Conservation (phyloP, 2,329 filamentous ascomycete species). For the Penicillium occitanis region DNA sequence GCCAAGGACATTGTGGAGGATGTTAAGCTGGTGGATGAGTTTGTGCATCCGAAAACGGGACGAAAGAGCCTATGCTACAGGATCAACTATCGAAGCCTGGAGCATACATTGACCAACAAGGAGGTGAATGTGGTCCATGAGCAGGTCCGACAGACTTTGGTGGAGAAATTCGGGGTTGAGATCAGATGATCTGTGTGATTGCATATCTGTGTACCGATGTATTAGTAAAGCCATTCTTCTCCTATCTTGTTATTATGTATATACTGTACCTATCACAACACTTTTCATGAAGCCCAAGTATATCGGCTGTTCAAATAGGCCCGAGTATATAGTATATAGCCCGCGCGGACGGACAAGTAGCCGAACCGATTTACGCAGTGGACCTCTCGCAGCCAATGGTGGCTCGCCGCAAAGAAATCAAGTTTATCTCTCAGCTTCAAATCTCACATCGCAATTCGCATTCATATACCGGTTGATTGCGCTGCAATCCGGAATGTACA, state of each 20-base stretch:
- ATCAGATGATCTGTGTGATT: slow-evolving; percentile 57
- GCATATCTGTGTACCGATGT: background rate
- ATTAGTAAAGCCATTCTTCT: background rate
- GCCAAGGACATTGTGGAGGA: slow-evolving; percentile 85
- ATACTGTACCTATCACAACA: background rate
- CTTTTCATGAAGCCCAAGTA: background rate
- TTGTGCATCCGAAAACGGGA: slow-evolving; percentile 81
- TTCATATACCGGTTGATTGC: background rate
- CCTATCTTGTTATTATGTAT: background rate
- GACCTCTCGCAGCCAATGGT: background rate
- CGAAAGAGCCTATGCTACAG: slow-evolving; percentile 86
- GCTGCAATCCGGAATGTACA: slow-evolving; percentile 18
- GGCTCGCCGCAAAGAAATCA: slow-evolving; percentile 1
- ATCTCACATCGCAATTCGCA: background rate
- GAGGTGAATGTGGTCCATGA: slow-evolving; percentile 78
- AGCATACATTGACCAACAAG: slow-evolving; percentile 81
- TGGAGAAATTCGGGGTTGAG: slow-evolving; percentile 73
- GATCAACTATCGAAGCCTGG: slow-evolving; percentile 89
- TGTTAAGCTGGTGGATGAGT: slow-evolving; percentile 79
- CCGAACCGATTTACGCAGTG: slow-evolving; percentile 14
- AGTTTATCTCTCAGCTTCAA: slow-evolving; percentile 5
- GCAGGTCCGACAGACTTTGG: slow-evolving; percentile 63
- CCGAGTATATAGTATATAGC: background rate
- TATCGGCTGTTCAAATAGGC: slow-evolving; percentile 5
- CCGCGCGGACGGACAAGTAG: slow-evolving; percentile 5